These are phyloP conservation scores for Pestalotiopsis sp. DNA, from an alignment of 2,329 filamentous ascomycete species.

Conservation along the genomic window DNA sequence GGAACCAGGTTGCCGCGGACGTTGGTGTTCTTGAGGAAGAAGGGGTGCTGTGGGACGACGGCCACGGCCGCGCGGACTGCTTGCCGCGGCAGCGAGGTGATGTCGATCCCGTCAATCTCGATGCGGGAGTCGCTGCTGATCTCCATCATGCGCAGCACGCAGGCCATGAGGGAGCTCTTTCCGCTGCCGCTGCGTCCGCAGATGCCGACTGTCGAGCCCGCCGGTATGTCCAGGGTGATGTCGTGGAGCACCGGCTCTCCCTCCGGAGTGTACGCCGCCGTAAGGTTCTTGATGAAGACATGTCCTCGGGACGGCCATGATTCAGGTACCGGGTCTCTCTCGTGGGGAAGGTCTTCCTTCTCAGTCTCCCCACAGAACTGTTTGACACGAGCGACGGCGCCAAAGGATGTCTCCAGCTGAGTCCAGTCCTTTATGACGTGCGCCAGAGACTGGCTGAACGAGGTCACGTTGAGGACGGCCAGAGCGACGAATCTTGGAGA, in stretches of 20 bases:
- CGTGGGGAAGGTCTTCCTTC: constrained; percentile 1
- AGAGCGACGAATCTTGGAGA: constrained; percentile 23
- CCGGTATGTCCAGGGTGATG: constrained; percentile 11
- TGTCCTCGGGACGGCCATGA: constrained; percentile 5
- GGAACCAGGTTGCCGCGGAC: constrained; percentile 18
- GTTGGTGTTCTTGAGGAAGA: constrained; percentile 18
- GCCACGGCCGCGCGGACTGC: constrained; percentile 16
- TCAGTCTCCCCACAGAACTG: neutral
- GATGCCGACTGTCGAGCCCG: neutral
- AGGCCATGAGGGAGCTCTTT: neutral
- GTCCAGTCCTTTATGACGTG: constrained; percentile 21
- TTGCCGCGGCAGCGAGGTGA: neutral
- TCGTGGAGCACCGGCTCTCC: constrained; percentile 9
- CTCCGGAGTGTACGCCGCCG: neutral
- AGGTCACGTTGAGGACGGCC: constrained; percentile 11
- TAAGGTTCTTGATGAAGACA: neutral
- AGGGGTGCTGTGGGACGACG: constrained; percentile 20
- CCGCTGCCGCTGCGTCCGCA: constrained; percentile 9
- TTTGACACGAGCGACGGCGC: constrained; percentile 14
- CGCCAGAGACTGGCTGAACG: constrained; percentile 22
- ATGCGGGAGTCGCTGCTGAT: neutral
- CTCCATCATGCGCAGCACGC: constrained; percentile 4
- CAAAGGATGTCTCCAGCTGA: constrained; percentile 14
- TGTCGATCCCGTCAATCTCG: constrained; percentile 18
- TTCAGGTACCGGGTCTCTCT: neutral